These are phyloP conservation scores for Thraustochytrium striatum DNA, from an alignment of 352 stramenopile species.

Conservation along the genomic window DNA sequence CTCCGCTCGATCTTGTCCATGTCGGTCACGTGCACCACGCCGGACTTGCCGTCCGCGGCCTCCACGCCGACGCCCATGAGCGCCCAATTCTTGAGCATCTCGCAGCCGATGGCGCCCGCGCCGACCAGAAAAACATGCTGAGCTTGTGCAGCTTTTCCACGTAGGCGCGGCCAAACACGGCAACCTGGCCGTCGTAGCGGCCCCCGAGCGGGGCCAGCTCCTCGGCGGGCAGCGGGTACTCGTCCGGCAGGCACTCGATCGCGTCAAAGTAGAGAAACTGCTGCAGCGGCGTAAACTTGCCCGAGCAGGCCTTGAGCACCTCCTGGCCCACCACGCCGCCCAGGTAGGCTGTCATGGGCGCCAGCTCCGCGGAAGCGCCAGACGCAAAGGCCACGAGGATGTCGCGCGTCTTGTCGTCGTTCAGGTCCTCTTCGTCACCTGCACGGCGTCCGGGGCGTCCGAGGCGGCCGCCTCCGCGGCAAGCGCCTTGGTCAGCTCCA, in stretches of 20 bases:
- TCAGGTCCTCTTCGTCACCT: conserved; percentile 7
- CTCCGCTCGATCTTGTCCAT: conserved; percentile 99
- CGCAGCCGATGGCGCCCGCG: conserved; percentile 96
- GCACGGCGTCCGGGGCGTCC: conserved; percentile 57
- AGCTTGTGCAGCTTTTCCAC: conserved; percentile 71
- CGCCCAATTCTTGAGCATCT: conserved; percentile 99
- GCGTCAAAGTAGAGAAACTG: conserved; percentile 99
- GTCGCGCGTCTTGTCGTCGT: conserved; percentile 26
- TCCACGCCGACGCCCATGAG: conserved; percentile 92
- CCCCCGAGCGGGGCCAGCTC: conserved; percentile 57
- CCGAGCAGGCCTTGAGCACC: conserved; percentile 95
- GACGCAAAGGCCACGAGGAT: conserved; percentile 56
- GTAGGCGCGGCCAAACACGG: conserved; percentile 72
- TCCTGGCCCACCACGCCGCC: conserved; percentile 95
- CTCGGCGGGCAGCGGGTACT: conserved; percentile 13
- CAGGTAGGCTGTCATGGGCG: conserved; percentile 91
- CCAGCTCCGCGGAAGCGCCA: conserved; percentile 81
- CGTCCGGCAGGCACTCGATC: conserved; percentile 87
- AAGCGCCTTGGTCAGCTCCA: conserved; percentile 70
- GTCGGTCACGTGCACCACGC: conserved; percentile 89
- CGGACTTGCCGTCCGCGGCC: conserved; percentile 67
- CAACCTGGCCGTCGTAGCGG: conserved; percentile 87
- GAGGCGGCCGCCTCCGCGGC: conserved; percentile 64
- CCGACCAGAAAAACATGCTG: conserved; percentile 95
- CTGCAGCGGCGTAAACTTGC: conserved; percentile 97